Conservation (phyloP, 2,329 filamentous ascomycete genomes). For the Elsinoe fawcettii region DNA sequence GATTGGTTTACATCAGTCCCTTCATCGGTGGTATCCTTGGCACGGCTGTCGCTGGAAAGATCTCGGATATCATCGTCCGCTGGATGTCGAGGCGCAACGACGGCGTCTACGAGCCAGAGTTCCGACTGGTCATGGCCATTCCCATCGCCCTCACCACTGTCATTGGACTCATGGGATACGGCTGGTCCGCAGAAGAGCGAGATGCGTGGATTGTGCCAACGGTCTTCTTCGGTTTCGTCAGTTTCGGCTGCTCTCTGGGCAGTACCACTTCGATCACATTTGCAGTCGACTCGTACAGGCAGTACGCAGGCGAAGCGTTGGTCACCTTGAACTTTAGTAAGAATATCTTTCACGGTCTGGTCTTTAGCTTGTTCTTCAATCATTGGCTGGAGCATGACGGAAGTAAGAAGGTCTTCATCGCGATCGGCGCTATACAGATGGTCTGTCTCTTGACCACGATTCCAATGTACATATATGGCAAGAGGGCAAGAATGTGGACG, state of each 20-base stretch:
- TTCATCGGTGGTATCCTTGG: conserved; percentile 84
- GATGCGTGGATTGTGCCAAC: conserved; percentile 89
- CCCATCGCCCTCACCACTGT: conserved; percentile 72
- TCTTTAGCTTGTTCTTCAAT: conserved; percentile 84
- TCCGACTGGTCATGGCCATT: conserved; percentile 77
- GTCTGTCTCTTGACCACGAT: conserved; percentile 65
- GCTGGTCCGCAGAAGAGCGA: conserved; percentile 73
- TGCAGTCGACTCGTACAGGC: conserved; percentile 83
- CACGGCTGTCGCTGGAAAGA: conserved; percentile 81
- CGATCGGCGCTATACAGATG: conserved; percentile 78
- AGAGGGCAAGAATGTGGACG: conserved; percentile 89
- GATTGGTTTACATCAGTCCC: conserved; percentile 80
- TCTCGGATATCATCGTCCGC: conserved; percentile 77
- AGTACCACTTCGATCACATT: conserved; percentile 91
- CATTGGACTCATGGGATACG: conserved; percentile 87
- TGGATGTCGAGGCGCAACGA: conserved; percentile 77
- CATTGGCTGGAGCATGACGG: conserved; percentile 72
- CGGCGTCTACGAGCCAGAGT: conserved; percentile 94
- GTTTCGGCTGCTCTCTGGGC: conserved; percentile 84
- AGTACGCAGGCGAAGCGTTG: conserved; percentile 87
- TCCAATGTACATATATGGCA: conserved; percentile 92
- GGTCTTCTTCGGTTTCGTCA: conserved; percentile 83
- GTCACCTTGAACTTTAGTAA: conserved; percentile 94
- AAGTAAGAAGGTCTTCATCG: conserved; percentile 69
- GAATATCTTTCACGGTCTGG: conserved; percentile 82